Conservation (phyloP, 176 grass and related monocot species). For the Neostapfia colusana region DNA sequence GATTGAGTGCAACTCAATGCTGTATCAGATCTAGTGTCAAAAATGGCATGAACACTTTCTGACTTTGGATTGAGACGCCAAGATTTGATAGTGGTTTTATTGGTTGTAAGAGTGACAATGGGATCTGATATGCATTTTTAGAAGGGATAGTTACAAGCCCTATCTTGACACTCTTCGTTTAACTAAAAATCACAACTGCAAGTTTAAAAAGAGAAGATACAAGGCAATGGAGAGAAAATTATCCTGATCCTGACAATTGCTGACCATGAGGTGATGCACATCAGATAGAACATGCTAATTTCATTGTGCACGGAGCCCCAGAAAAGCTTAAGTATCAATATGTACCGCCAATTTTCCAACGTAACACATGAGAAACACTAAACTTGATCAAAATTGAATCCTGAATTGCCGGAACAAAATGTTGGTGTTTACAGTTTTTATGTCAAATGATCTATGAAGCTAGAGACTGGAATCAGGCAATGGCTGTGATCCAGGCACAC, state of each 20-base stretch:
- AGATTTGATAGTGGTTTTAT: neutral
- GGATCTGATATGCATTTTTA: neutral
- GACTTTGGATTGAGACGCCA: neutral
- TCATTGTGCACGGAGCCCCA: neutral
- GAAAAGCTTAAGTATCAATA: neutral
- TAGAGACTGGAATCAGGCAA: too few species aligned
- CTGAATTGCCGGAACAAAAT: neutral
- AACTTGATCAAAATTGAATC: conserved; percentile 1
- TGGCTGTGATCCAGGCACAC: too few species aligned
- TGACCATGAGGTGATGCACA: neutral
- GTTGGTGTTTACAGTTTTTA: neutral
- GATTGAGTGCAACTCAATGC: neutral
- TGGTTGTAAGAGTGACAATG: neutral
- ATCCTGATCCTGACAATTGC: neutral
- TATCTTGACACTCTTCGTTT: too few species aligned
- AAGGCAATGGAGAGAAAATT: neutral
- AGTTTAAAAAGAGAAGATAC: neutral
- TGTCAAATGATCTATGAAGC: too few species aligned
- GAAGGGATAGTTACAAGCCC: neutral
- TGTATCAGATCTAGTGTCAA: neutral
- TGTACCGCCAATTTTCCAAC: neutral
- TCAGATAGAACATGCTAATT: neutral
- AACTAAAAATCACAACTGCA: neutral
- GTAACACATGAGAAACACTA: neutral
- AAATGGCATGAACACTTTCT: neutral